phyloP scores from a whole-genome alignment of 495 filamentous ascomycete species.

The Trichoderma orchidacearum region DNA sequence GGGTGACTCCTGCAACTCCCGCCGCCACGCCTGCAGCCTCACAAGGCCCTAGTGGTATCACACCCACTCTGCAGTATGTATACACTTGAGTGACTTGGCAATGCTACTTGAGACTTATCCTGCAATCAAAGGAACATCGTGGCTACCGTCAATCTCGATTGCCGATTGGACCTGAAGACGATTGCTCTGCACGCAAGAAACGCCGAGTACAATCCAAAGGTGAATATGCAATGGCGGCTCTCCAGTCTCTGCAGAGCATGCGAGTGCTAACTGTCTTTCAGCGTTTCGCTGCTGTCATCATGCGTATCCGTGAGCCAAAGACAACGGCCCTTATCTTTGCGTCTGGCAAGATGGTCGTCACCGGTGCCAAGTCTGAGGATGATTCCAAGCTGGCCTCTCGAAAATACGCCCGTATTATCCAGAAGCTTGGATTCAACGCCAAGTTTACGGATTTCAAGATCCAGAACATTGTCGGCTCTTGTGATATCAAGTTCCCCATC shows the following conservation, averaged over 20 bases:
- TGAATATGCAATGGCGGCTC: constrained; percentile 29
- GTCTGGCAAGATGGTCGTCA: constrained; percentile 98
- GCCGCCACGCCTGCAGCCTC: constrained; percentile 82
- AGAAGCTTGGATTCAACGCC: constrained; percentile 98
- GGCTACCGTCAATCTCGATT: constrained; percentile 97
- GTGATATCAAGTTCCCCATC: constrained; percentile 99
- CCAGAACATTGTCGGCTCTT: constrained; percentile 98
- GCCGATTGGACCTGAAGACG: constrained; percentile 95
- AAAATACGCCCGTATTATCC: constrained; percentile 98
- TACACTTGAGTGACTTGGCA: constrained; percentile 19
- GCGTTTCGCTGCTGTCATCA: constrained; percentile 99
- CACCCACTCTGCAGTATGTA: constrained; percentile 98
- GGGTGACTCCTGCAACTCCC: constrained; percentile 89
- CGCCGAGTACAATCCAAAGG: constrained; percentile 96
- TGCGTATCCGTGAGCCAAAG: constrained; percentile 99
- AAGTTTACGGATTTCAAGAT: constrained; percentile 99
- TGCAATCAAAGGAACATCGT: constrained; percentile 89
- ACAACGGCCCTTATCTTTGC: constrained; percentile 97
- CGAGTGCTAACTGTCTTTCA: constrained; percentile 39
- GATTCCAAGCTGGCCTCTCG: constrained; percentile 92
- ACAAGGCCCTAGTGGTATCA: constrained; percentile 73
- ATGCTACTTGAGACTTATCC: constrained; percentile 44
- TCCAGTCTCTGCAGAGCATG: constrained; percentile 19
- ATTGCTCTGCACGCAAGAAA: constrained; percentile 97
- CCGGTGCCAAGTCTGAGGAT: constrained; percentile 95